Conservation (phyloP, 257 asterid species). For the Salvia hispanica region DNA sequence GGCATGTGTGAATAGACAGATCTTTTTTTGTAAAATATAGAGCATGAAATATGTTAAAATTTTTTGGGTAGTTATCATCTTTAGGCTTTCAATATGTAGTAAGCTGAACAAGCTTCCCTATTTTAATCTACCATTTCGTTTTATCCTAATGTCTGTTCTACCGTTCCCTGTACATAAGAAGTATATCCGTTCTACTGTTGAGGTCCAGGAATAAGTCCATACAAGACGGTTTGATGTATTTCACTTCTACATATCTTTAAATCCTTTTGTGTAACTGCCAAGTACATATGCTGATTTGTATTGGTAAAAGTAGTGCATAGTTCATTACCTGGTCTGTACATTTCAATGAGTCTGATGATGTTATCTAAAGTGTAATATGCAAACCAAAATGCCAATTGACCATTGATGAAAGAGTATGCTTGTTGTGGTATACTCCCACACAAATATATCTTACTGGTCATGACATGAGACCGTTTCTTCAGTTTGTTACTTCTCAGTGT, state of each 20-base stretch:
- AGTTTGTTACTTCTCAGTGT: neutral
- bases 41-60: neutral
- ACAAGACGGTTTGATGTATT: neutral
- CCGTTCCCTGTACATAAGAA: no score
- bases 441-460: conserved; percentile 12
- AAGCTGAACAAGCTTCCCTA: neutral
- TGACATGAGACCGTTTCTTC: conserved; percentile 4
- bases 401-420: neutral
- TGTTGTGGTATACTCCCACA: conserved; percentile 3
- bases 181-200: neutral
- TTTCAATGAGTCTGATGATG: neutral
- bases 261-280: neutral
- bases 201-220: neutral
- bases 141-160: neutral
- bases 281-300: neutral
- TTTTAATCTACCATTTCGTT: neutral
- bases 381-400: neutral
- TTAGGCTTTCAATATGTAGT: neutral
- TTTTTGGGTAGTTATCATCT: neutral
- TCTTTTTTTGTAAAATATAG: neutral
- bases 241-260: neutral
- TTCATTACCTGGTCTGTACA: neutral
- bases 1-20: neutral
- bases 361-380: neutral
- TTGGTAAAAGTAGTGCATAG: neutral